These are phyloP conservation scores for Linum tenue DNA, from an alignment of 345 rosid species.

Conservation along the genomic window DNA sequence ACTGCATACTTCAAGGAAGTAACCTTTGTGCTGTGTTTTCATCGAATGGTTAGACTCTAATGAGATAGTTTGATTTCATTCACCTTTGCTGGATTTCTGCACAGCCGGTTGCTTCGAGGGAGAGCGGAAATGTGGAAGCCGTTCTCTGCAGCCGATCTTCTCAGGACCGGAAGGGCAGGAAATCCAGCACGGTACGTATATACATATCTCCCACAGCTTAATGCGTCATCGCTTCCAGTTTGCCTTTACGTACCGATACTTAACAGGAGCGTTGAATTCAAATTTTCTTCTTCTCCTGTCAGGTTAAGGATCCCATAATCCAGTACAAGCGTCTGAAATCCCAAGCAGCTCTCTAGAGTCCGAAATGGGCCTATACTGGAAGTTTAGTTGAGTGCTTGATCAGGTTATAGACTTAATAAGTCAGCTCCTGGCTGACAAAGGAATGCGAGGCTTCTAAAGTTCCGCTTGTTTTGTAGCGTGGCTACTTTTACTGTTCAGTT, in stretches of 20 bases:
- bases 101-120: conserved; percentile 81
- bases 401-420: too few relatives aligned
- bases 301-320: conserved; percentile 95
- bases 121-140: conserved; percentile 43
- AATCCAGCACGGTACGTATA: conserved; percentile 70
- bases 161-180: conserved; percentile 56
- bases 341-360: conserved; percentile 21
- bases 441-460: too few relatives aligned
- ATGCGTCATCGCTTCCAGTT: too few relatives aligned
- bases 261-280: too few relatives aligned
- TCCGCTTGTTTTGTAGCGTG: too few relatives aligned
- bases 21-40: not conserved
- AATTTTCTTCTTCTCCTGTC: conserved; percentile 5
- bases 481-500: too few relatives aligned
- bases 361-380: too few relatives aligned
- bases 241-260: too few relatives aligned
- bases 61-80: not conserved
- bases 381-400: too few relatives aligned
- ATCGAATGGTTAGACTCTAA: not conserved
- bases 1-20: not conserved
- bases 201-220: conserved; percentile 1
- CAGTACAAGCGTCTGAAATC: conserved; percentile 80
- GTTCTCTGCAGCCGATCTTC: conserved; percentile 41
- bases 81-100: not conserved
- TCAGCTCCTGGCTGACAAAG: too few relatives aligned